Evolutionary conservation across 148 eudicot species (phyloP).

Genomic region (Heliamphora exappendiculata): DNA sequence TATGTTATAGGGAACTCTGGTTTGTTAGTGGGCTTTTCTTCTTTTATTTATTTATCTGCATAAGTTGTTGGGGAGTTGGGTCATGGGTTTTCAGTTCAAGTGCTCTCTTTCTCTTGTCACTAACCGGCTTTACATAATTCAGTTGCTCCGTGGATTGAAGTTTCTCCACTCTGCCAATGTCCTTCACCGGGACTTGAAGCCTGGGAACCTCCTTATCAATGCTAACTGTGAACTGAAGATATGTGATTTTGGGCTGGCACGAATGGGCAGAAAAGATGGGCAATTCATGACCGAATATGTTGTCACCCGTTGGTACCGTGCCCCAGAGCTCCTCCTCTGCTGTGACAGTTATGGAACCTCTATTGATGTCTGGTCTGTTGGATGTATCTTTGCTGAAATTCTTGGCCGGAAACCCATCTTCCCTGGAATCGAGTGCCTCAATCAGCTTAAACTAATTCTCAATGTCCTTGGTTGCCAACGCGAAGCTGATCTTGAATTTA

Average conservation of each 20-base stretch:
- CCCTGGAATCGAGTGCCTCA: constrained; percentile 65
- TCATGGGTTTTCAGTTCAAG: too few species aligned
- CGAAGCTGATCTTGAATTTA: constrained; percentile 49
- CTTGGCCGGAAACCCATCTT: constrained; percentile 71
- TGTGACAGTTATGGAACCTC: constrained; percentile 77
- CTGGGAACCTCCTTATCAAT: constrained; percentile 73
- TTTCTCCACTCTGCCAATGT: constrained; percentile 81
- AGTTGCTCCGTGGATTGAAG: constrained; percentile 77
- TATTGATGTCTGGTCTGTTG: constrained; percentile 69
- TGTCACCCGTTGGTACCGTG: constrained; percentile 81
- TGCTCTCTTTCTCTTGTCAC: too few species aligned
- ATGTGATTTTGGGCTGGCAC: constrained; percentile 80
- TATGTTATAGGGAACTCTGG: too few species aligned
- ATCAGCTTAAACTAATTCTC: constrained; percentile 59
- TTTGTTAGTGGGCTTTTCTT: too few species aligned
- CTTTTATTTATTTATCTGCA: too few species aligned
- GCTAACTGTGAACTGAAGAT: constrained; percentile 80
- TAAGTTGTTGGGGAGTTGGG: too few species aligned
- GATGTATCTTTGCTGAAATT: constrained; percentile 73
- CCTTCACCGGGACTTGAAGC: constrained; percentile 81
- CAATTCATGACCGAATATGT: constrained; percentile 86
- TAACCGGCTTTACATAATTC: too few species aligned
- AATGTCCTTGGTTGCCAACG: constrained; percentile 59
- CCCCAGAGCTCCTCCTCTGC: constrained; percentile 71
- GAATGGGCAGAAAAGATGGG: constrained; percentile 60